Conservation (phyloP, 805 yeast genomes). For the Ogataea haglerorum region DNA sequence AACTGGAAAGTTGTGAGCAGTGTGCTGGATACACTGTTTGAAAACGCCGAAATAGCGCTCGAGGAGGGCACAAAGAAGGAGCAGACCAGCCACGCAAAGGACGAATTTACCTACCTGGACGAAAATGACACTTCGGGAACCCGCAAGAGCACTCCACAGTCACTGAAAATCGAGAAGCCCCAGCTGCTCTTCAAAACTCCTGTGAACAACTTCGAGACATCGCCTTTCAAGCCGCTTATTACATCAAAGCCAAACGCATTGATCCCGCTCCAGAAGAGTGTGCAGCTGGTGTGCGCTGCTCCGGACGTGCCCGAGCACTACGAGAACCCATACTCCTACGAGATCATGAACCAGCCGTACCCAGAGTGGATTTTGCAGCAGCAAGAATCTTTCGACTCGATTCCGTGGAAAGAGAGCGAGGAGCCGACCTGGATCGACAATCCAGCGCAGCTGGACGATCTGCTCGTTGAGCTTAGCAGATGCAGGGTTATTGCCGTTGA, state of each 20-base stretch:
- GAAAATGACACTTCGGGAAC: slow-evolving; percentile 41
- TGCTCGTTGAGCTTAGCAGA: slow-evolving; percentile 51
- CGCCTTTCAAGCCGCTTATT: slow-evolving; percentile 77
- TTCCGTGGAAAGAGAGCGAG: slow-evolving; percentile 56
- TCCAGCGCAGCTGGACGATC: slow-evolving; percentile 43
- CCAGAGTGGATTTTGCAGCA: slow-evolving; percentile 52
- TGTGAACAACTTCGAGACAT: slow-evolving; percentile 60
- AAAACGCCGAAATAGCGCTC: slow-evolving; percentile 67
- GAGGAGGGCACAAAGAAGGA: slow-evolving; percentile 40
- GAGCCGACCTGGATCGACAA: slow-evolving; percentile 72
- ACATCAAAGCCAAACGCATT: slow-evolving; percentile 69
- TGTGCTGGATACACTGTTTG: slow-evolving; percentile 67
- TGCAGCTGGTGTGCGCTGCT: slow-evolving; percentile 35
- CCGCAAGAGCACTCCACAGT: slow-evolving; percentile 9
- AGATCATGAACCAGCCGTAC: slow-evolving; percentile 67
- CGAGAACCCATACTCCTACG: slow-evolving; percentile 76
- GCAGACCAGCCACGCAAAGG: slow-evolving; percentile 11
- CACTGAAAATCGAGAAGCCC: slow-evolving; percentile 49
- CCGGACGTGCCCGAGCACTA: slow-evolving; percentile 55
- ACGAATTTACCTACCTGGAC: slow-evolving; percentile 48
- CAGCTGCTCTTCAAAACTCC: slow-evolving; percentile 55
- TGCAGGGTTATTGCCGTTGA: slow-evolving; percentile 81
- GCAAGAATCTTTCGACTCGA: slow-evolving; percentile 45
- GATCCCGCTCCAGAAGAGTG: slow-evolving; percentile 50
- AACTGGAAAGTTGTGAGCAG: slow-evolving; percentile 64